phyloP scores from a whole-genome alignment of 805 yeast genomes.

The Candida vaughaniae region DNA sequence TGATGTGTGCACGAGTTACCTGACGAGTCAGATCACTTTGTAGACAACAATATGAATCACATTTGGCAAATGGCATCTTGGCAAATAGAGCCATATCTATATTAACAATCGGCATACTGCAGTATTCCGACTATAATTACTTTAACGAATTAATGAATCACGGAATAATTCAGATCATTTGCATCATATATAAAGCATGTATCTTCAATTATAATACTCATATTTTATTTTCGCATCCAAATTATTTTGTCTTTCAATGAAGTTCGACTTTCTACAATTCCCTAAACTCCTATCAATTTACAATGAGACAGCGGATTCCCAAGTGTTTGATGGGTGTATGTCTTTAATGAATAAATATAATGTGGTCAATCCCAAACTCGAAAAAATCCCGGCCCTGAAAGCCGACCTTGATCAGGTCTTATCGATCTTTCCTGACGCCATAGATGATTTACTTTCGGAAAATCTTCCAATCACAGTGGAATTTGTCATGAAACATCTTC shows the following conservation, averaged over 20 bases:
- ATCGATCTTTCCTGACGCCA: slow-evolving; percentile 13
- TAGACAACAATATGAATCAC: slow-evolving; percentile 6
- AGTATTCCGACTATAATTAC: too few species aligned
- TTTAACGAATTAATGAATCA: too few species aligned
- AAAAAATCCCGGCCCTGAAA: too few species aligned
- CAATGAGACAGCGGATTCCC: background rate
- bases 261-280: slow-evolving; percentile 11
- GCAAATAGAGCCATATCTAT: too few species aligned
- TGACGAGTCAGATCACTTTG: slow-evolving; percentile 39
- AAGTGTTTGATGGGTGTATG: slow-evolving; percentile 9
- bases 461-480: background rate
- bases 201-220: too few species aligned
- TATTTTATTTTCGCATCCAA: background rate
- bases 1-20: slow-evolving; percentile 65
- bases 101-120: too few species aligned
- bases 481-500: slow-evolving; percentile 8
- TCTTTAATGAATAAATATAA: slow-evolving; percentile 24
- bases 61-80: too few species aligned
- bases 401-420: background rate
- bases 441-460: slow-evolving; percentile 3
- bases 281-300: slow-evolving; percentile 8
- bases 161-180: background rate
- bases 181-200: too few species aligned
- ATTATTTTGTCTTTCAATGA: too few species aligned
- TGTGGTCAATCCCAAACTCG: slow-evolving; percentile 2